Evolutionary conservation across 2,329 filamentous ascomycete genomes (phyloP), one percentile per base, ranked within the genome.

Genomic region (Blastomyces parvus): DNA sequence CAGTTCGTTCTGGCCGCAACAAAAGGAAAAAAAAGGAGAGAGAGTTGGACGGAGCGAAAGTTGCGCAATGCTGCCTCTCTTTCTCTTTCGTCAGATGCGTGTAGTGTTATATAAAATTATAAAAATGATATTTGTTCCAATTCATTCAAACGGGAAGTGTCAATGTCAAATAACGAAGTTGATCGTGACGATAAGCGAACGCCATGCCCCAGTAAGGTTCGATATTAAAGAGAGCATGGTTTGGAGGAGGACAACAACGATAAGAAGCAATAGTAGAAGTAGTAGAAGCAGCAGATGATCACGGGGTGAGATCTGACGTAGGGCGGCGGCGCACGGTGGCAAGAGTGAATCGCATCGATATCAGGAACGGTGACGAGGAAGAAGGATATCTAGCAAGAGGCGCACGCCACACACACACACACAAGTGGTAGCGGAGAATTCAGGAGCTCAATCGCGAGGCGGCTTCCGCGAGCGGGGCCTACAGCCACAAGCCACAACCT

Each of bases 211-310:
- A 33, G 27, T 30, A 46, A 46, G 19, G 42, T 14, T 30, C 40
- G 38, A 33, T 44, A 44, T 19, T 46, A n/a, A 59, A 33, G 25
- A 13, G 17, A 46, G 19, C 57, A 59, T 59, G 57, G 57, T 59
- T 59, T 59, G 8, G 57, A 9, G 11, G 13, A 36, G 33, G 8
- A 36, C 8, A 36, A 13, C 33, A 44, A 27, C 52, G 14, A 22
- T 25, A 27, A 44, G 33, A 1, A 25, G 19, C 9, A 25, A 7
- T 25, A 56, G 14, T 27, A 22, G 55, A 25, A 27, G 38, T 8
- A 33, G 33, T 25, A 36, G 27, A 17, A n/a, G 52, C 5, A 38
- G 52, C 3, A 22, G 30, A 19, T 7, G n/a, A 50, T 22, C 9
- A 50, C 52, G n/a, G 36, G 14, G 27, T 19, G 9, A n/a, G 27